Conservation (phyloP, 2,329 filamentous ascomycete genomes). For the Dactylonectria macrodidyma region DNA sequence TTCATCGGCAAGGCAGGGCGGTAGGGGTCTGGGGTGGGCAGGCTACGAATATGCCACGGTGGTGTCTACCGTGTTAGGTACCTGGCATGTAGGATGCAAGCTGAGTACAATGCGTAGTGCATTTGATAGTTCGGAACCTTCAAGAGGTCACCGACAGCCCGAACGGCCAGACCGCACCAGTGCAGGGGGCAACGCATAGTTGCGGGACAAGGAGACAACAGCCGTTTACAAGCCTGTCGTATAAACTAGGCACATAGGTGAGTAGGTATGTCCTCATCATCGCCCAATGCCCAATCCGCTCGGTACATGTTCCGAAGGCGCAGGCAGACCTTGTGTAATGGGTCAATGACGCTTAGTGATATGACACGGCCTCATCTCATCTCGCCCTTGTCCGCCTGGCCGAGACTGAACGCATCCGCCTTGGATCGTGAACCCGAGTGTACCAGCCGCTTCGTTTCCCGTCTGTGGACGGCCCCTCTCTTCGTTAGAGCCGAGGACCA, state of each 20-base stretch:
- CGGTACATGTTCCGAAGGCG: neutral
- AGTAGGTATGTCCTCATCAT: neutral
- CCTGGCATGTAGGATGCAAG: slow-evolving; percentile 19
- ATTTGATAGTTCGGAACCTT: neutral
- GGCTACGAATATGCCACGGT: neutral
- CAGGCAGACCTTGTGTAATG: neutral
- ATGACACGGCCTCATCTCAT: slow-evolving; percentile 1
- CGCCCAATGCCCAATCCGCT: neutral
- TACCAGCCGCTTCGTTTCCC: neutral
- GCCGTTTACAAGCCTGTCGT: neutral
- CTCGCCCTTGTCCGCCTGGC: neutral
- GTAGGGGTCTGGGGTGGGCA: slow-evolving; percentile 14
- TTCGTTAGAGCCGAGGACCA: neutral
- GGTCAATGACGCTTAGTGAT: neutral
- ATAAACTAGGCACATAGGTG: no score
- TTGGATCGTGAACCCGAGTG: neutral
- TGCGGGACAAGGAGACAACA: slow-evolving; percentile 7
- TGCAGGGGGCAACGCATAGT: slow-evolving; percentile 23
- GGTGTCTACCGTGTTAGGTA: slow-evolving; percentile 22
- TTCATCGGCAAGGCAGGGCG: slow-evolving; percentile 17
- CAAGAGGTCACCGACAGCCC: slow-evolving; percentile 16
- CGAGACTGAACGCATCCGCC: neutral
- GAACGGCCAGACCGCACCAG: slow-evolving; percentile 24
- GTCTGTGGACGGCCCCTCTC: neutral
- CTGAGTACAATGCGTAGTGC: slow-evolving; percentile 4